Evolutionary conservation across 441 rosid species (phyloP), one percentile per base, ranked within the genome.

Genomic region (Adansonia madagascariensis): DNA sequence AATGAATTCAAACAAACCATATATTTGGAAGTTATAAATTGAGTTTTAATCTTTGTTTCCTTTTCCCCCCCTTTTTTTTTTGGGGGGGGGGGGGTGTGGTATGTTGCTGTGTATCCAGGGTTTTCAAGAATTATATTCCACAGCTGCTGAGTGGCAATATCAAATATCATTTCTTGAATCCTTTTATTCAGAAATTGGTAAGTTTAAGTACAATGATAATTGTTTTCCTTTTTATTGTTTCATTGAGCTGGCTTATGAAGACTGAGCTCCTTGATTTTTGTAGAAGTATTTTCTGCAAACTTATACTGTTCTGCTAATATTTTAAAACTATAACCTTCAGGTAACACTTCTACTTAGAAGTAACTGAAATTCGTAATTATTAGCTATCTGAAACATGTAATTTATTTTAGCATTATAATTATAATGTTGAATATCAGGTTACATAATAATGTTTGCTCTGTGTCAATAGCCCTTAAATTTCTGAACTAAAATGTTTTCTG

Each of bases 51-150:
- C 17, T 60, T 10, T 69, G 43, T 31, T 52, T 66, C 70, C 50
- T 14, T 50, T 70, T 6, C 10, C 3, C 50, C 46, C 39, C 8
- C 18, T 31, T 14, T n/a, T 24, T 76, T 76, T 56, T 73, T 80
- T 11, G 8, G 10, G 69, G 70, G 71, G 71, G 9, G 70, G 50
- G 71, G 35, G n/a, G 24, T 52, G 75, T 55, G 4, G 39, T 35
- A 35, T 72, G 63, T 72, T 57, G 17, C 65, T 68, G n/a, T 73
- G 46, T 52, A 59, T 82, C 81, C 89, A 95, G 99, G 97, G 85
- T 94, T 83, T 96, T 92, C 86, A 85, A 91, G 82, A 91, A 91
- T 86, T 85, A 80, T 79, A 80, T 92, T 18, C 97, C 95, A 0
- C 82, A 80, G 82, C 79, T 91, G 84, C 85, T 90, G 77, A 89